These are phyloP conservation scores for Guyanaporus albipodus DNA, from an alignment of 768 basidiomycete genomes.

Conservation along the genomic window DNA sequence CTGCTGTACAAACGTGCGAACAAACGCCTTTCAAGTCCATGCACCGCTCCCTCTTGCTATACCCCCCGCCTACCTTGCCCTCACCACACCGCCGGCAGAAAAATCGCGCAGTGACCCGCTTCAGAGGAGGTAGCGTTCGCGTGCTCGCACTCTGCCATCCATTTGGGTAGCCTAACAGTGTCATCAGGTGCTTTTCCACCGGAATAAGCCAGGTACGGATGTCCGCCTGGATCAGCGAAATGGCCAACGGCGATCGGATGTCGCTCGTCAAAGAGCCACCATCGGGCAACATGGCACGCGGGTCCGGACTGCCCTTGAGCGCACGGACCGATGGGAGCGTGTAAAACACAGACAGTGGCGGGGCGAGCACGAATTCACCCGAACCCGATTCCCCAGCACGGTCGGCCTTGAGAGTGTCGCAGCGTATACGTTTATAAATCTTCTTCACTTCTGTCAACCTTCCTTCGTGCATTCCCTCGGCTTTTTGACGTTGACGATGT, in stretches of 20 bases:
- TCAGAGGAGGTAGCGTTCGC: slow-evolving; percentile 48
- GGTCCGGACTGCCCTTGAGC: slow-evolving; percentile 28
- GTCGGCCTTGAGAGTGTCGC: slow-evolving; percentile 13
- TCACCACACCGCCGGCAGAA: slow-evolving; percentile 48
- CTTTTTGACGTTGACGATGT: slow-evolving; percentile 24
- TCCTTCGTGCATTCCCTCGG: slow-evolving; percentile 24
- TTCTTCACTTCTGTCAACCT: slow-evolving; percentile 36
- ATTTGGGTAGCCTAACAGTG: slow-evolving; percentile 44
- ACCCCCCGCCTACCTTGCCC: slow-evolving; percentile 31
- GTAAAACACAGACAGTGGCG: slow-evolving; percentile 46
- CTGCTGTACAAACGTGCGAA: slow-evolving; percentile 48
- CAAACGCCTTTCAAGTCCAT: slow-evolving; percentile 59
- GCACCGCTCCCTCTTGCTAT: slow-evolving; percentile 40
- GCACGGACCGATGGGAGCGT: slow-evolving; percentile 42
- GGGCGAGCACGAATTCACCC: slow-evolving; percentile 30
- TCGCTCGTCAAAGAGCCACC: slow-evolving; percentile 1
- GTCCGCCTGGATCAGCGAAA: slow-evolving; percentile 39
- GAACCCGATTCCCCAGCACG: neutral
- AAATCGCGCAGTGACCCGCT: slow-evolving; percentile 58
- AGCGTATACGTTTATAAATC: slow-evolving; percentile 45
- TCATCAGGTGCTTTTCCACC: slow-evolving; percentile 42
- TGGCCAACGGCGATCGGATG: slow-evolving; percentile 32
- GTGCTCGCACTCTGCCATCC: slow-evolving; percentile 49
- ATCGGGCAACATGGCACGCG: neutral
- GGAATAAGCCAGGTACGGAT: slow-evolving; percentile 46